Evolutionary conservation across 2,329 filamentous ascomycete species (phyloP), one percentile per base, ranked within the genome.

Genomic region (Paecilomyces fulvus): DNA sequence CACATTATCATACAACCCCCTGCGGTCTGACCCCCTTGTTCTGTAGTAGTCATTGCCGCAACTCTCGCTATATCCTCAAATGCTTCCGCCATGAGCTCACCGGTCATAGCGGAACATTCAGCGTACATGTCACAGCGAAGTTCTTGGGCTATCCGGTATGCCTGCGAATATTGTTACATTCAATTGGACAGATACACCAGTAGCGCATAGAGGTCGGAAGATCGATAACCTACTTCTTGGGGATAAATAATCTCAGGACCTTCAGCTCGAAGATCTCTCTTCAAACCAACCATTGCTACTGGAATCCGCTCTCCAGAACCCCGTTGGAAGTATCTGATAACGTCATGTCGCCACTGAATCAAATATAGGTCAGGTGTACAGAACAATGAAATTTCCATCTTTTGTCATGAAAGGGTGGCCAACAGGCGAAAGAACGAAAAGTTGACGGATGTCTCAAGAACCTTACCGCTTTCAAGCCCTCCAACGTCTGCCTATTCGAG

Each of bases 121-220:
- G 81, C 83, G 68, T 86, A 86, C 33, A 77, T 73, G 72, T 86
- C 83, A 66, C 79, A 83, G 23, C 81, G 73, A 70, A 85, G 79
- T 61, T 82, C 79, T 61, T 83, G 81, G 14, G 83, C 82, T 6
- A 82, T 82, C 68, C 64, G 79, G 73, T 79, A 83, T 70, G 60
- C 81, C 77, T 76, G 62, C 66, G 60, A 63, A 62, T 17, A 62
- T 59, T 64, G 69, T 60, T 60, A 46, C 3, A 17, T 31, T 17
- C 37, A 5, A 17, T 17, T n/a, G 14, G 14, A 17, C 3, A 43
- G 6, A 17, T 20, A 30, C 3, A 53, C n/a, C n/a, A 14, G 21
- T 25, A 21, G 21, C 9, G 25, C 50, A 30, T 11, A 31, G 17
- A 4, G 12, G 14, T 6, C 9, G 6, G 21, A 46, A 46, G 54